Evolutionary conservation across 768 basidiomycete species (phyloP).

Genomic region (Calocybe indica): DNA sequence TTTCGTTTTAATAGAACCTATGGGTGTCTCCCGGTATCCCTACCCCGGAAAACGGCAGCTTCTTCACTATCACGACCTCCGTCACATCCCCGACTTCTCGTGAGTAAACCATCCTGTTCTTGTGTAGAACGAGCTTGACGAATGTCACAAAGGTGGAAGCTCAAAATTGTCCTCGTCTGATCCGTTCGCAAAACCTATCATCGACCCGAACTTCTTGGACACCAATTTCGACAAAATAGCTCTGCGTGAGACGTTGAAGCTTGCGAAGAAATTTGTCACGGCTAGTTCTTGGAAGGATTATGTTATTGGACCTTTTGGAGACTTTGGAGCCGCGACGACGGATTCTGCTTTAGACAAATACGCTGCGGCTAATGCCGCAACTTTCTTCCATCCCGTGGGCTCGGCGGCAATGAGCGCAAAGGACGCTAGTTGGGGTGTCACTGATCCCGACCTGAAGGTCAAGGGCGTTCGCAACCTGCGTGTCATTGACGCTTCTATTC

Average conservation of each 20-base stretch:
- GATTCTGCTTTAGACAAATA: conserved; percentile 10
- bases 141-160: background rate
- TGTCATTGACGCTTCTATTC: conserved; percentile 21
- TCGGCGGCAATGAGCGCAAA: conserved; percentile 16
- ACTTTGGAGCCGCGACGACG: conserved; percentile 3
- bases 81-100: conserved; percentile 5
- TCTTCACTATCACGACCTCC: conserved; percentile 2
- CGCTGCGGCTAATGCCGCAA: conserved; percentile 4
- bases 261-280: conserved; percentile 15
- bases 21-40: conserved; percentile 5
- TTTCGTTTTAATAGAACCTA: background rate
- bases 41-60: conserved; percentile 1
- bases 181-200: conserved; percentile 21
- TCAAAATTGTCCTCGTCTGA: conserved; percentile 1
- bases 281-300: conserved; percentile 20
- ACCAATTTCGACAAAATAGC: conserved; percentile 15
- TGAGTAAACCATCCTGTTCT: background rate
- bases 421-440: conserved; percentile 17
- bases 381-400: conserved; percentile 15
- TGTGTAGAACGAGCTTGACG: background rate
- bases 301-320: conserved; percentile 9
- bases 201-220: conserved; percentile 37
- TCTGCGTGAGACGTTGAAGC: conserved; percentile 17
- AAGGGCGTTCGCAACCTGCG: conserved; percentile 20
- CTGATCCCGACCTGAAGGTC: conserved; percentile 21